A percentile compares a stretch with the other conserved stretches of the same genome.
These are phyloP conservation scores for Ilyonectria destructans DNA, from an alignment of 2,329 filamentous ascomycete species.

Conservation along the genomic window DNA sequence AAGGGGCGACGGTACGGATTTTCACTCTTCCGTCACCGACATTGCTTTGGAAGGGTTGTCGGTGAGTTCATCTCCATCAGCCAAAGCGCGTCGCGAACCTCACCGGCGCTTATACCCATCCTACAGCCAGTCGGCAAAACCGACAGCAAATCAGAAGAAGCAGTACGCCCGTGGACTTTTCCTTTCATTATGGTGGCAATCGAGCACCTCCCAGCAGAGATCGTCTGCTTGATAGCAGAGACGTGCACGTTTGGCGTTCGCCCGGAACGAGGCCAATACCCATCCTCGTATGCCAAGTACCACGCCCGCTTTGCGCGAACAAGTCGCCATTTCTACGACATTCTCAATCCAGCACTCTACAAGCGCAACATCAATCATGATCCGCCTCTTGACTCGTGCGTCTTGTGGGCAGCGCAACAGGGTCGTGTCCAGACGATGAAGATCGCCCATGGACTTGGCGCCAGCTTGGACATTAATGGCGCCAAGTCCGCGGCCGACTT, in stretches of 20 bases:
- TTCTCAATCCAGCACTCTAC: slow-evolving; percentile 27
- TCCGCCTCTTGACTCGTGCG: slow-evolving; percentile 12
- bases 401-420: slow-evolving; percentile 25
- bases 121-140: neutral
- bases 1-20: neutral
- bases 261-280: slow-evolving; percentile 5
- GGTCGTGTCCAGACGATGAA: slow-evolving; percentile 29
- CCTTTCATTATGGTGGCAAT: slow-evolving; percentile 10
- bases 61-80: too few species aligned
- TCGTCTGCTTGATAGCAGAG: slow-evolving; percentile 22
- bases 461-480: slow-evolving; percentile 21
- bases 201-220: slow-evolving; percentile 17
- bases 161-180: neutral
- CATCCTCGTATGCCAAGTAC: slow-evolving; percentile 17
- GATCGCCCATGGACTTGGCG: slow-evolving; percentile 23
- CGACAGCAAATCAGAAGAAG: neutral
- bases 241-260: slow-evolving; percentile 5
- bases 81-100: neutral
- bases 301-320: slow-evolving; percentile 30
- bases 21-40: neutral
- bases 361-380: slow-evolving; percentile 9
- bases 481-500: slow-evolving; percentile 6
- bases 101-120: neutral
- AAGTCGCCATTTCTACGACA: slow-evolving; percentile 22
- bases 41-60: neutral